Percentiles rank a stretch among this genome's conserved stretches.
These are phyloP conservation scores for Rubroboletus satanas DNA, from an alignment of 768 basidiomycete genomes.

Conservation along the genomic window DNA sequence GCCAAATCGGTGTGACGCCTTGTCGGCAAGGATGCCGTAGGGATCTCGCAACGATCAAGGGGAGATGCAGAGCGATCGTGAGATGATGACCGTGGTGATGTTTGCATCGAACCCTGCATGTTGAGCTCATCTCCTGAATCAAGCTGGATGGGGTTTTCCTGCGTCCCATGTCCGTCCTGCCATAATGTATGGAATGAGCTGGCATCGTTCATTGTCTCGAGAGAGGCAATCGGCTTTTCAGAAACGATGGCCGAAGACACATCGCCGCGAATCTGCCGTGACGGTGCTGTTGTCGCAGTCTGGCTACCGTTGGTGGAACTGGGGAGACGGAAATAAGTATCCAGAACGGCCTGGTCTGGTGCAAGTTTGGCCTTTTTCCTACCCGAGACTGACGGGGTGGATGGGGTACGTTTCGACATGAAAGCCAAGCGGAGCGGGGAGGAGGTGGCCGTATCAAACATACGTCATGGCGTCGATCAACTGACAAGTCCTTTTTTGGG, in stretches of 20 bases:
- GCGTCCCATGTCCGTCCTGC: constrained; percentile 25
- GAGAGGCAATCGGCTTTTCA: constrained; percentile 12
- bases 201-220: neutral
- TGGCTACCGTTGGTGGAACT: constrained; percentile 11
- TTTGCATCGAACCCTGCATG: constrained; percentile 3
- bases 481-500: constrained; percentile 19
- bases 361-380: constrained; percentile 23
- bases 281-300: constrained; percentile 9
- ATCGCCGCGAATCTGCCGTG: constrained; percentile 16
- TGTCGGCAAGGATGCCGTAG: constrained; percentile 8
- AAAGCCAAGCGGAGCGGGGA: neutral
- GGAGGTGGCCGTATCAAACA: constrained; percentile 9
- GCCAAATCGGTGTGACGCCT: constrained; percentile 1
- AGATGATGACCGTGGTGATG: constrained; percentile 10
- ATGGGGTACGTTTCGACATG: constrained; percentile 22
- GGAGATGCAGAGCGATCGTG: constrained; percentile 10
- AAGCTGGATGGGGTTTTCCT: constrained; percentile 23
- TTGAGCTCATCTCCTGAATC: constrained; percentile 19
- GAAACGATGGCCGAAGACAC: constrained; percentile 14
- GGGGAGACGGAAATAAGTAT: constrained; percentile 25
- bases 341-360: constrained; percentile 18
- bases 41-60: constrained; percentile 7
- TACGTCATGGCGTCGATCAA: constrained; percentile 31
- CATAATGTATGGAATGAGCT: constrained; percentile 6
- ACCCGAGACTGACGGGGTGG: constrained; percentile 7